These are phyloP conservation scores for Phytomonas serpens DNA, from an alignment of 208 protist species.

Conservation along the genomic window DNA sequence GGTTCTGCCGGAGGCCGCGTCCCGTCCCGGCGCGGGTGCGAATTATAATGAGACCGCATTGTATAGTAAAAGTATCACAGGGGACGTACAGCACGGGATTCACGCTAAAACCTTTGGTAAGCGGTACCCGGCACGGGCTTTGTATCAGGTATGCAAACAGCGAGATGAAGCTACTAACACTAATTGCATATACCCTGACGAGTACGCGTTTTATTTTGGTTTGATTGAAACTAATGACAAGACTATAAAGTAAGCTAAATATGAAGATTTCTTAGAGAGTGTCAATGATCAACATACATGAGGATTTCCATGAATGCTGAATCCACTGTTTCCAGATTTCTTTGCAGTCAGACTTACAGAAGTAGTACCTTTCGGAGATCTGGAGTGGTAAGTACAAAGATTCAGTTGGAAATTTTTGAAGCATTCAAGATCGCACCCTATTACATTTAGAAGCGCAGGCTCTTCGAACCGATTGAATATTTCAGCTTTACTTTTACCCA, in stretches of 20 bases:
- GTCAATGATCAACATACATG: not conserved
- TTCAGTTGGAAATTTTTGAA: not conserved
- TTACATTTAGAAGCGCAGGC: not conserved
- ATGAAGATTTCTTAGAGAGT: not conserved
- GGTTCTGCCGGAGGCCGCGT: slow-evolving; percentile 10
- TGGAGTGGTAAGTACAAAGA: not conserved
- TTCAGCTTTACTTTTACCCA: not conserved
- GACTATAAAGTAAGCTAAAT: slow-evolving; percentile 4
- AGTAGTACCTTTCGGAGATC: not conserved
- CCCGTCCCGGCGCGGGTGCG: slow-evolving; percentile 23
- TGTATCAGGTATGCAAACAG: slow-evolving; percentile 54
- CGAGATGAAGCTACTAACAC: slow-evolving; percentile 67
- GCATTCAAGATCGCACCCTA: not conserved
- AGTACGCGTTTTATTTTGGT: slow-evolving; percentile 49
- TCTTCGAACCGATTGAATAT: not conserved
- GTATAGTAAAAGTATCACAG: slow-evolving; percentile 45
- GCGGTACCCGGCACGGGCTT: slow-evolving; percentile 68
- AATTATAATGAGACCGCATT: slow-evolving; percentile 47
- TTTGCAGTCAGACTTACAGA: not conserved
- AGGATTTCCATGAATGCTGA: not conserved
- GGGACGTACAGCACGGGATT: slow-evolving; percentile 18
- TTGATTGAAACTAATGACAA: slow-evolving; percentile 6
- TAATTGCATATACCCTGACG: slow-evolving; percentile 71
- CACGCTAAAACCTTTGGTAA: slow-evolving; percentile 70
- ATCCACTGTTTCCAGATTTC: not conserved